Evolutionary conservation across 78 protist species (phyloP).

Genomic region (Anaeramoeba ignava): DNA sequence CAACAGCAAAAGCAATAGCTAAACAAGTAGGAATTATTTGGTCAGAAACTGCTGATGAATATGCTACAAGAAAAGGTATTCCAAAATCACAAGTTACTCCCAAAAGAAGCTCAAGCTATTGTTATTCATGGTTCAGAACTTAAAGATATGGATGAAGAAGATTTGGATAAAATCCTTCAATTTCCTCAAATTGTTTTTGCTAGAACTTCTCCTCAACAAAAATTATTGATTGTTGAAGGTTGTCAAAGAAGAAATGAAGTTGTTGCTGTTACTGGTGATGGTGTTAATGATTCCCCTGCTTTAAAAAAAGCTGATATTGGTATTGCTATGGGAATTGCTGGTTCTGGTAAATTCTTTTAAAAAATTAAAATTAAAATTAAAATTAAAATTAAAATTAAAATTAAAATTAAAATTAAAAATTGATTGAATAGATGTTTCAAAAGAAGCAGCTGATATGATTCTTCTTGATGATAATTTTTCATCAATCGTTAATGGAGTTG

Average conservation of each 20-base stretch:
- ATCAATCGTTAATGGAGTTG: slow-evolving; percentile 62
- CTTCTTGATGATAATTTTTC: slow-evolving; percentile 76
- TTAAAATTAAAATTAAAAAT: background rate
- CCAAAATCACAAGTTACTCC: background rate
- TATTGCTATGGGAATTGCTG: slow-evolving; percentile 22
- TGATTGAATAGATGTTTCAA: slow-evolving; percentile 1
- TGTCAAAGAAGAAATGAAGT: slow-evolving; percentile 55
- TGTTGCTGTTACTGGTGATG: slow-evolving; percentile 58
- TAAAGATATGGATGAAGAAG: slow-evolving; percentile 2
- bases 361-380: no score
- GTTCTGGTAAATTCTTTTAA: no score
- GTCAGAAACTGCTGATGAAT: background rate
- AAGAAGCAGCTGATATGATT: slow-evolving; percentile 1
- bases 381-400: no score
- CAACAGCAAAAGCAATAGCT: slow-evolving; percentile 90
- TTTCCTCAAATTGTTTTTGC: slow-evolving; percentile 76
- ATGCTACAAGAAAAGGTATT: background rate
- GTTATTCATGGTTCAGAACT: slow-evolving; percentile 7
- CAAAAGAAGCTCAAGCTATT: background rate
- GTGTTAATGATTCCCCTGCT: slow-evolving; percentile 72
- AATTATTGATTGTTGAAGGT: slow-evolving; percentile 69
- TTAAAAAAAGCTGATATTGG: slow-evolving; percentile 76
- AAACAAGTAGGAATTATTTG: slow-evolving; percentile 36
- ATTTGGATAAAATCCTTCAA: background rate
- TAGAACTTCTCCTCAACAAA: slow-evolving; percentile 82